phyloP scores from a whole-genome alignment of 176 grass and related monocot genomes.

The Tuctoria greenei region DNA sequence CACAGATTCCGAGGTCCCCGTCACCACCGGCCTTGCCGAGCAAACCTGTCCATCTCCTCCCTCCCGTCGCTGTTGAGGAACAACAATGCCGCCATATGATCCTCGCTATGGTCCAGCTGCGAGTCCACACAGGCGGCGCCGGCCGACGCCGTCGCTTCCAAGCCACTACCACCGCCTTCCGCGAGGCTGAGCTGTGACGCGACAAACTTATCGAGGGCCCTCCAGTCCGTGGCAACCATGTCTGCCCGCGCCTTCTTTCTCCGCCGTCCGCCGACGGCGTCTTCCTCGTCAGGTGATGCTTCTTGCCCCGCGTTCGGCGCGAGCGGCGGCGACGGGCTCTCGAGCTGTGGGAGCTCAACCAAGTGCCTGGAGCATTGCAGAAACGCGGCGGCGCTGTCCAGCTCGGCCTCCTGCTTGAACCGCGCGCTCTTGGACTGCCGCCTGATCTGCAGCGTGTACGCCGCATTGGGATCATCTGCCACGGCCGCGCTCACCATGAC shows the following conservation, averaged over 20 bases:
- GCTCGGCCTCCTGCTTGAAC: slow-evolving; percentile 60
- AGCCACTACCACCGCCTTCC: slow-evolving; percentile 18
- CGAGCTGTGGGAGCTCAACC: slow-evolving; percentile 63
- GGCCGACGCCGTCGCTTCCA: background rate
- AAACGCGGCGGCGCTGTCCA: slow-evolving; percentile 36
- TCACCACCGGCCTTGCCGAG: slow-evolving; percentile 35
- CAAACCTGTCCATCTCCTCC: slow-evolving; percentile 51
- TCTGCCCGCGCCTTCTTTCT: slow-evolving; percentile 32
- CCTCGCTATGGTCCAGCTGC: slow-evolving; percentile 39
- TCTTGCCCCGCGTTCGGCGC: slow-evolving; percentile 2
- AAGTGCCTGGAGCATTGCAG: slow-evolving; percentile 57
- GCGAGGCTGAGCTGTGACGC: slow-evolving; percentile 73
- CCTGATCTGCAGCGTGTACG: slow-evolving; percentile 55
- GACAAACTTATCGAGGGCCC: slow-evolving; percentile 73
- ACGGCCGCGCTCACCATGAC: too few species aligned
- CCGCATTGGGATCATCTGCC: slow-evolving; percentile 39
- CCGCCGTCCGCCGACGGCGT: background rate
- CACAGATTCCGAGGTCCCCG: slow-evolving; percentile 52
- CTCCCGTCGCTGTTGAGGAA: slow-evolving; percentile 53
- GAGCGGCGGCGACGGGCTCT: slow-evolving; percentile 57
- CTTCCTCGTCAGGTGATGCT: slow-evolving; percentile 23
- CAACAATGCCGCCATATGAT: slow-evolving; percentile 51
- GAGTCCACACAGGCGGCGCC: background rate
- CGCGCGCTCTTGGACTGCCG: slow-evolving; percentile 38
- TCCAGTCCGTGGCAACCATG: slow-evolving; percentile 58